Base-by-base conservation (phyloP, 2,329 filamentous ascomycete species). In the Cladosporium sp. region DNA sequence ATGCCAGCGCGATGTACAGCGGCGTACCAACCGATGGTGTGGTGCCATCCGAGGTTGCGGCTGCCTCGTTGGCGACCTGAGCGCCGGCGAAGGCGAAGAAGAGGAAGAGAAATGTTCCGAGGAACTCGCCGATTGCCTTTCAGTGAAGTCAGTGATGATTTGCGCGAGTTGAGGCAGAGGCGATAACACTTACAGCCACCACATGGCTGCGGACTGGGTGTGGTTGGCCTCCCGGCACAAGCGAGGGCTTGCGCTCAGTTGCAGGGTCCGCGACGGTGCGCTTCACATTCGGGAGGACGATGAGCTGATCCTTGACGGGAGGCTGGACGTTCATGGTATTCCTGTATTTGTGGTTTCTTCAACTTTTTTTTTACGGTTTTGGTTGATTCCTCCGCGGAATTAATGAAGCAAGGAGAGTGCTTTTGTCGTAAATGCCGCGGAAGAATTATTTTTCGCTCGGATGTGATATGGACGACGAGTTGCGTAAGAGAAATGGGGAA, bases 1-100 rank as follows among this genome's bases (percentile, higher is more conserved):
- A 68, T 7, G 60, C 55, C 19, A 67, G 50, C 16, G 57, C 49
- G 45, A 67, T 67, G 53, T 66, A 68, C 9, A 66, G 52, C 51
- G 66, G 48, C 62, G 58, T 43, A 13, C 58, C 59, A 15, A 46
- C 30, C 22, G 43, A 49, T 9, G 35, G 43, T 18, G 29, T 33
- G 3, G 43, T 15, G 7, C 39, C 53, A 6, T 55, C 53, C 33
- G 15, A 42, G 2, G 46, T 41, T 16, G 55, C 40, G 13, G 51
- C 55, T 36, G 55, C 52, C 30, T 57, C 52, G 48, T 67, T 67
- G 49, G 65, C 66, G 39, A 62, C 58, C 22, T 60, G 58, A n/a
- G 65, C 65, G 30, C 54, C 64, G 7, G 57, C 51, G 40, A 67
- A 62, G 22, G 57, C 57, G 48, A 66, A 62, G 55, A 63, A 65